These are phyloP conservation scores for Diphasiastrum complanatum DNA, from an alignment of 83 land plant genomes.

Conservation along the genomic window DNA sequence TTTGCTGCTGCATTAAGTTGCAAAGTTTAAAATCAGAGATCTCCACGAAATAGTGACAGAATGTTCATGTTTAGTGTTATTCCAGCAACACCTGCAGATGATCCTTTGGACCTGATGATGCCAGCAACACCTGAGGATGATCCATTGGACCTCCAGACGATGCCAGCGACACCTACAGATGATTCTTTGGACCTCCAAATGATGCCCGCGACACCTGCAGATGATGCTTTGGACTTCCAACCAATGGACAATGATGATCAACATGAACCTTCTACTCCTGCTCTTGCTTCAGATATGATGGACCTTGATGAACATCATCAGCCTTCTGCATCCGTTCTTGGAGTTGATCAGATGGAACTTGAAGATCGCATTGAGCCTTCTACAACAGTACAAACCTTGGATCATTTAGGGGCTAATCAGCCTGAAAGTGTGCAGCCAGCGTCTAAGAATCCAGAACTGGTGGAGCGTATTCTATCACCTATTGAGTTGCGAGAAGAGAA, in stretches of 20 bases:
- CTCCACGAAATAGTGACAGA: not conserved
- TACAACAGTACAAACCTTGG: too few species aligned
- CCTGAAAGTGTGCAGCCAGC: too few species aligned
- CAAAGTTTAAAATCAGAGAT: not conserved
- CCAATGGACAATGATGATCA: slow-evolving; percentile 16
- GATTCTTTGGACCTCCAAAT: not conserved
- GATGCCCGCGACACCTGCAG: slow-evolving; percentile 3
- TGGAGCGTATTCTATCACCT: too few species aligned
- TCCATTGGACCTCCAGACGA: too few species aligned
- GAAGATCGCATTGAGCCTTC: not conserved
- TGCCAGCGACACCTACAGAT: too few species aligned
- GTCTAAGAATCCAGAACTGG: too few species aligned
- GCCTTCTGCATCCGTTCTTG: not conserved
- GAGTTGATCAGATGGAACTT: slow-evolving; percentile 1
- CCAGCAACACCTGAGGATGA: too few species aligned
- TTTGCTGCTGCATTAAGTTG: too few species aligned
- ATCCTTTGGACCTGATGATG: too few species aligned
- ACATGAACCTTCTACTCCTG: not conserved
- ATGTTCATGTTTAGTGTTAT: not conserved
- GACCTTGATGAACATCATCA: slow-evolving; percentile 14
- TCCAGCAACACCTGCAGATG: slow-evolving; percentile 2
- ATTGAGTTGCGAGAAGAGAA: too few species aligned
- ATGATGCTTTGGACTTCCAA: slow-evolving; percentile 12
- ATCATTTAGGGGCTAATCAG: too few species aligned
- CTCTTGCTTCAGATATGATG: slow-evolving; percentile 16